A percentile compares a stretch with the other conserved stretches of the same genome.
phyloP scores from a whole-genome alignment of 2,329 filamentous ascomycete species.

The Arthrinium phaeospermum region DNA sequence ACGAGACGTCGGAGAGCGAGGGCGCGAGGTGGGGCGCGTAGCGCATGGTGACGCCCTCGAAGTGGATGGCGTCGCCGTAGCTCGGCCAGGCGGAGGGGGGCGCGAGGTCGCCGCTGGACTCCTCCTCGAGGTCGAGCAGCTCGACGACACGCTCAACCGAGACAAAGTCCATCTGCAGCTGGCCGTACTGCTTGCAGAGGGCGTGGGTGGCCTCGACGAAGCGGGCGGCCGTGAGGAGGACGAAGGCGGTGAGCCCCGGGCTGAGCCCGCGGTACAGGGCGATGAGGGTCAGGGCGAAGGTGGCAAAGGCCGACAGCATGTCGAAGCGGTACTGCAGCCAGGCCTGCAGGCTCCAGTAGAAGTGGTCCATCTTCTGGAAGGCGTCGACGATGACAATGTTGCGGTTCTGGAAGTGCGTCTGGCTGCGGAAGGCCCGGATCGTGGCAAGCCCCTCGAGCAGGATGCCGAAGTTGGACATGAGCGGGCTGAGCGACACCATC shows the following conservation, averaged over 20 bases:
- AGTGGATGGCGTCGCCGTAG: slow-evolving; percentile 73
- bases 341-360: slow-evolving; percentile 87
- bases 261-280: slow-evolving; percentile 78
- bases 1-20: slow-evolving; percentile 70
- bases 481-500: slow-evolving; percentile 85
- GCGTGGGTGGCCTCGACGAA: slow-evolving; percentile 74
- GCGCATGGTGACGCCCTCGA: slow-evolving; percentile 77
- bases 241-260: slow-evolving; percentile 82
- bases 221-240: slow-evolving; percentile 73
- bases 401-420: slow-evolving; percentile 78
- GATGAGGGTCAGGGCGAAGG: slow-evolving; percentile 73
- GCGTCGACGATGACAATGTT: slow-evolving; percentile 83
- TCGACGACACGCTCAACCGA: slow-evolving; percentile 87
- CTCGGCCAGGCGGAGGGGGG: slow-evolving; percentile 81
- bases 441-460: slow-evolving; percentile 86
- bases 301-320: slow-evolving; percentile 72
- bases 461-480: slow-evolving; percentile 92
- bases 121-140: slow-evolving; percentile 78
- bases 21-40: slow-evolving; percentile 82
- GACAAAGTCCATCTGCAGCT: slow-evolving; percentile 90
- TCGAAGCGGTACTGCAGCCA: slow-evolving; percentile 87
- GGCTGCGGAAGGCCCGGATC: slow-evolving; percentile 81
- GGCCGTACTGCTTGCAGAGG: slow-evolving; percentile 80
- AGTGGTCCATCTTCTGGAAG: slow-evolving; percentile 95
- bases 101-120: slow-evolving; percentile 67